Evolutionary conservation across 805 yeast species (phyloP).

Genomic region (Cyberlindnera veronae): DNA sequence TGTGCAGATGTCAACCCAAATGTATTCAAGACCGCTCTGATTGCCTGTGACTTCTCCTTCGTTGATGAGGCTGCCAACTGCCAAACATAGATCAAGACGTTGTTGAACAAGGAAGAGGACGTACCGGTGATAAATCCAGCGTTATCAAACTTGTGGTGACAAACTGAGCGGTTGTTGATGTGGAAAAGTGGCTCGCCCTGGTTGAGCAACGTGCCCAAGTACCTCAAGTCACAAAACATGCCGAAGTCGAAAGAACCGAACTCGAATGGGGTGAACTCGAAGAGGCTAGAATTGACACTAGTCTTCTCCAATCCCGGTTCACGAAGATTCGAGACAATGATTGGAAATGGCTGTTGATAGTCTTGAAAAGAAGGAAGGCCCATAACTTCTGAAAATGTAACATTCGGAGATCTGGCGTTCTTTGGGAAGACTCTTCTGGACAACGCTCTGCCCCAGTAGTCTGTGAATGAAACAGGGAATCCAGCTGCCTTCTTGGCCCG

Average conservation of each 20-base stretch:
- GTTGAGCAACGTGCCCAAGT: constrained; percentile 46
- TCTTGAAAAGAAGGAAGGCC: constrained; percentile 34
- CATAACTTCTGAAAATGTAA: constrained; percentile 38
- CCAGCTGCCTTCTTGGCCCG: constrained; percentile 50
- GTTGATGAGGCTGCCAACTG: constrained; percentile 31
- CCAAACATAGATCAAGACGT: constrained; percentile 43
- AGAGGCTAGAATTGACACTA: constrained; percentile 39
- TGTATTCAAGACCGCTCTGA: constrained; percentile 36
- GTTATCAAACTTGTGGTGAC: constrained; percentile 54
- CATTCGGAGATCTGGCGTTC: constrained; percentile 32
- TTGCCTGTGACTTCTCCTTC: constrained; percentile 30
- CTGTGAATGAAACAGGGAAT: constrained; percentile 56
- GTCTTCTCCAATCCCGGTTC: constrained; percentile 33
- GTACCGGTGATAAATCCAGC: constrained; percentile 59
- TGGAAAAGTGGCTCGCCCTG: constrained; percentile 39
- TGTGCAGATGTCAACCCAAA: constrained; percentile 42
- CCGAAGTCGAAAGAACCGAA: constrained; percentile 66
- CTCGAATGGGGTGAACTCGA: constrained; percentile 63
- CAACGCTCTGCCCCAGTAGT: constrained; percentile 67
- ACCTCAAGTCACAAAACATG: constrained; percentile 48
- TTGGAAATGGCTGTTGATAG: constrained; percentile 47
- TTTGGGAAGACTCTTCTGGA: constrained; percentile 43
- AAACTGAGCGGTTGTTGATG: constrained; percentile 31
- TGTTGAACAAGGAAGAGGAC: constrained; percentile 57
- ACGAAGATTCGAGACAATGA: constrained; percentile 39